Evolutionary conservation across 2,329 filamentous ascomycete genomes (phyloP).

Genomic region (Ciborinia camelliae): DNA sequence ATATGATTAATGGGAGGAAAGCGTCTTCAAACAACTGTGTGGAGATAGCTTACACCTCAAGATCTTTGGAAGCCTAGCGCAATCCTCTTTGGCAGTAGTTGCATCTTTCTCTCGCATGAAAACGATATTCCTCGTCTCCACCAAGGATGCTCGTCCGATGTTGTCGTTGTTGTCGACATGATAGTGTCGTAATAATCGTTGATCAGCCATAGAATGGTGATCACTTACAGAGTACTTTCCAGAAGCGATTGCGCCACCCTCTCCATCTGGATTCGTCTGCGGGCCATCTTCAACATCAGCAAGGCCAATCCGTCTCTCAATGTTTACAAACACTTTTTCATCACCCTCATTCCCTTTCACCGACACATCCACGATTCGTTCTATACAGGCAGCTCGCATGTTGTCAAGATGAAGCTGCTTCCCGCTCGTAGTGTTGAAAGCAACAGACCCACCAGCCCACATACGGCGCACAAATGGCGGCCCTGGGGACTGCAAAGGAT

Average conservation of each 20-base stretch:
- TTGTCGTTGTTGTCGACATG: neutral
- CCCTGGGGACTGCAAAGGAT: slow-evolving; percentile 73
- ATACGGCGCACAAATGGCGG: slow-evolving; percentile 70
- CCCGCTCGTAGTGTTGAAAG: slow-evolving; percentile 43
- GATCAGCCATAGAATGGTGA: neutral
- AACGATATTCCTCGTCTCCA: slow-evolving; percentile 60
- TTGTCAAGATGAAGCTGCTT: slow-evolving; percentile 37
- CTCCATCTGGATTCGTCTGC: slow-evolving; percentile 24
- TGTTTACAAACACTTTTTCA: slow-evolving; percentile 36
- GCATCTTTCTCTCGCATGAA: slow-evolving; percentile 52
- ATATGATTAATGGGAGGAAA: neutral
- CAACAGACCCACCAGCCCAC: slow-evolving; percentile 80
- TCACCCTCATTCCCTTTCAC: slow-evolving; percentile 30
- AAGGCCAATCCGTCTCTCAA: slow-evolving; percentile 32
- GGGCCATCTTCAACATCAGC: slow-evolving; percentile 29
- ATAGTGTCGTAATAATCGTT: slow-evolving; percentile 7
- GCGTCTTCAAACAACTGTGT: slow-evolving; percentile 14
- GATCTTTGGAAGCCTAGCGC: slow-evolving; percentile 24
- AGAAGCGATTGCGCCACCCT: neutral
- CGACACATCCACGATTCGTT: slow-evolving; percentile 46
- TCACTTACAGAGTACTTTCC: neutral
- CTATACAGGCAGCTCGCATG: slow-evolving; percentile 43
- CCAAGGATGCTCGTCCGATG: slow-evolving; percentile 38
- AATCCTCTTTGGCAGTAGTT: slow-evolving; percentile 23
- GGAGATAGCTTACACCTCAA: slow-evolving; percentile 29